Evolutionary conservation across 331 rosid genomes (phyloP), one percentile per base, ranked within the genome.

Genomic region (Cydonia oblonga): DNA sequence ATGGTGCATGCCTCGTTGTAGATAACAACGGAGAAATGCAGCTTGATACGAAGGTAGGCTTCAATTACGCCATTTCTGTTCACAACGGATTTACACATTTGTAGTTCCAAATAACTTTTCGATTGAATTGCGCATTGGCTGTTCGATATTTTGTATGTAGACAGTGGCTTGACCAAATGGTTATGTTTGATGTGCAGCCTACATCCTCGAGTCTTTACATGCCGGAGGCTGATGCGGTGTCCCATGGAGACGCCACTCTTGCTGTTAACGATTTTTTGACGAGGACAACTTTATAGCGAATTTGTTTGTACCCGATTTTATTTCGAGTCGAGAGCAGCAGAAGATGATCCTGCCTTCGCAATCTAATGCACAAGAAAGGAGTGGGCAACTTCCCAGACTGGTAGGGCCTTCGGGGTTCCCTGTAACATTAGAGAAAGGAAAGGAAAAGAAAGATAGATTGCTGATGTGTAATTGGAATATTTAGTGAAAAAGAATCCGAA

Each of bases 201-300:
- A 86, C 97, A n/a, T 76, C 85, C 66, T 77, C 96, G 22, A 83
- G 75, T 76, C 88, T 95, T 13, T 88, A 51, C 70, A 84, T 95
- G 86, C 99, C 99, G 3, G 97, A 95, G 82, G 90, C 96, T 0
- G 99, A 91, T 66, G 99, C 92, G 1, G 99, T 91, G 78, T 75
- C 96, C 53, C 99, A 95, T 56, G 99, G 99, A 66, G 99, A 95
- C 35, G 86, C 96, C 66, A 88, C 81, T 80, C 99, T 95, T 12
- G 99, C 90, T 10, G 96, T 95, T 63, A 87, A 95, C 57, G 99
- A 95, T 69, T 95, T 95, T 77, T 84, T 95, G 15, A 90, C 99
- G 11, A 78, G 91, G 69, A 84, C 92, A 72, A 54, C 85, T 40
- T 87, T 81, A 33, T 87, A 87, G 76, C 64, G 30, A 80, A 69